These are phyloP conservation scores for Plicaturopsis crispa DNA, from an alignment of 768 basidiomycete species.

Conservation along the genomic window DNA sequence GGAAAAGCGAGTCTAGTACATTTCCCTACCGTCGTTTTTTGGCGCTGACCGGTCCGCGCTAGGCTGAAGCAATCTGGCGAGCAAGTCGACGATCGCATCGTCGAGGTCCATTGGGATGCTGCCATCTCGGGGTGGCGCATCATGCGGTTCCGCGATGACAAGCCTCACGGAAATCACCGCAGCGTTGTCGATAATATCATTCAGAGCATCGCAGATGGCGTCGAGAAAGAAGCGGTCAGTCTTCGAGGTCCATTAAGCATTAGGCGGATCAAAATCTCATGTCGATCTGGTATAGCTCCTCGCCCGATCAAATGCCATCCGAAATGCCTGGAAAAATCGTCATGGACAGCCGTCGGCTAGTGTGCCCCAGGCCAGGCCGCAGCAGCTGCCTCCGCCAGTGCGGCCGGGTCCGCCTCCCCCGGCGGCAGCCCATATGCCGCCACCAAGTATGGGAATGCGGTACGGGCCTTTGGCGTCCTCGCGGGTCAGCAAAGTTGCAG, in stretches of 20 bases:
- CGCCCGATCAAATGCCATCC: constrained; percentile 52
- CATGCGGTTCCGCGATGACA: constrained; percentile 94
- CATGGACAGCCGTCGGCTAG: constrained; percentile 19
- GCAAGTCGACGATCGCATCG: constrained; percentile 88
- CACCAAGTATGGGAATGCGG: constrained; percentile 29
- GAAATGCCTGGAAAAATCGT: constrained; percentile 70
- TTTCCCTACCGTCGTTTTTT: constrained; percentile 4
- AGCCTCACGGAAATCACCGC: constrained; percentile 85
- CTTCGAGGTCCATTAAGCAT: constrained; percentile 4
- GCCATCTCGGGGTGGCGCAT: constrained; percentile 66
- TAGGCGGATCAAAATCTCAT: constrained; percentile 7
- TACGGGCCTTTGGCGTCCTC: constrained; percentile 63
- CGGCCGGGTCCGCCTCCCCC: constrained; percentile 17
- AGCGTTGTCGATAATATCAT: constrained; percentile 84
- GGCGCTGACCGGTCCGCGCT: constrained; percentile 2
- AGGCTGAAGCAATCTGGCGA: constrained; percentile 83
- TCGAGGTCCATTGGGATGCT: constrained; percentile 90
- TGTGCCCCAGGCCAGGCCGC: constrained; percentile 30
- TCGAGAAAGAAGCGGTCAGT: constrained; percentile 80
- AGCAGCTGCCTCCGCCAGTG: constrained; percentile 14
- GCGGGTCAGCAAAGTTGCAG: constrained; percentile 68
- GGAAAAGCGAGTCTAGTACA: constrained; percentile 61
- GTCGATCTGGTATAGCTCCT: constrained; percentile 43
- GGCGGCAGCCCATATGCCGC: constrained; percentile 17
- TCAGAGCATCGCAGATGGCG: constrained; percentile 87